These are phyloP conservation scores for Nigrospora oryzae DNA, from an alignment of 2,329 filamentous ascomycete species.

Conservation along the genomic window DNA sequence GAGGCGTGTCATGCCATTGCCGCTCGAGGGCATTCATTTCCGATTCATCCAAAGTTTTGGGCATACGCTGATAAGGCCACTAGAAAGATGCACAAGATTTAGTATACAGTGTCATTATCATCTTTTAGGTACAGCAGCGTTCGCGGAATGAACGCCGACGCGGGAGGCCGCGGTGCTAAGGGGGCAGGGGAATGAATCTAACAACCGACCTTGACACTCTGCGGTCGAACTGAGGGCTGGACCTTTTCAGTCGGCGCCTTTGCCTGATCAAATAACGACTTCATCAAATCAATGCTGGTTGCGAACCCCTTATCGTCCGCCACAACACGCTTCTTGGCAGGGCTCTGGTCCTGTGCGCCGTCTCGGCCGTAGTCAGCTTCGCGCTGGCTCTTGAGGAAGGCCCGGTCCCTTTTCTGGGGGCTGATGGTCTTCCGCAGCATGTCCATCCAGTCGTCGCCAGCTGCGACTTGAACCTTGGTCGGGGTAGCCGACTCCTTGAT, in stretches of 20 bases:
- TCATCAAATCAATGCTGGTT: constrained; percentile 93
- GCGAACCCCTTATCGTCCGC: constrained; percentile 60
- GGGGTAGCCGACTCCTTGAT: constrained; percentile 52
- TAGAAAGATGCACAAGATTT: constrained; percentile 42
- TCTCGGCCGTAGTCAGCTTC: constrained; percentile 46
- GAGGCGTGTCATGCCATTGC: constrained; percentile 64
- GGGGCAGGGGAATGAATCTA: constrained; percentile 16
- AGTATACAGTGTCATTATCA: constrained; percentile 29
- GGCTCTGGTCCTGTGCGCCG: constrained; percentile 14
- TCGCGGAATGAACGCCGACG: too few relatives aligned
- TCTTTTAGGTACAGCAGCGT: constrained; percentile 13
- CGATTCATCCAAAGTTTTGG: constrained; percentile 50
- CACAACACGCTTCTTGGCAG: constrained; percentile 24
- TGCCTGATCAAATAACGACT: constrained; percentile 76
- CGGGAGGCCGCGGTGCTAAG: background rate
- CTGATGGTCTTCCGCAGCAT: constrained; percentile 92
- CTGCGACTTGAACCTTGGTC: constrained; percentile 50
- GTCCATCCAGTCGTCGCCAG: constrained; percentile 84
- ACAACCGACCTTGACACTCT: constrained; percentile 81
- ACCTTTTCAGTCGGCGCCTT: constrained; percentile 48
- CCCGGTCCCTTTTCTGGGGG: constrained; percentile 84
- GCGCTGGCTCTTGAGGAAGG: constrained; percentile 54
- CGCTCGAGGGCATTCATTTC: constrained; percentile 56
- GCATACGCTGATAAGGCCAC: constrained; percentile 84
- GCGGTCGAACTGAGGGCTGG: constrained; percentile 41